Percentiles rank a stretch among this genome's conserved stretches.
Evolutionary conservation across 225 moss, liverwort and hornwort genomes (phyloP).

Genomic region (Marchantia paleacea): DNA sequence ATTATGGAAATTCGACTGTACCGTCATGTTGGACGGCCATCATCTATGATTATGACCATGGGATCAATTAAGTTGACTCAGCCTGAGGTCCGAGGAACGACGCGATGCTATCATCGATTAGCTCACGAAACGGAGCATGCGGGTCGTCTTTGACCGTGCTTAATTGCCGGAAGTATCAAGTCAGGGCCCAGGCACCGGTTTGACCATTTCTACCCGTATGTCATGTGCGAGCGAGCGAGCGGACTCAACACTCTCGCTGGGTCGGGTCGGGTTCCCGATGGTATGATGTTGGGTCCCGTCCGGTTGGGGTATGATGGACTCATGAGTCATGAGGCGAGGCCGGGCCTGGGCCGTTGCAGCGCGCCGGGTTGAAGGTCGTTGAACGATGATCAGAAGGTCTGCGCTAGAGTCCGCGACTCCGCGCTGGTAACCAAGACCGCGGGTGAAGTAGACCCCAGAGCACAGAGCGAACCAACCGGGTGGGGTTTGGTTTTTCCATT

Average conservation of each 20-base stretch:
- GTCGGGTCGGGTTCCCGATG: too few species aligned
- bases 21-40: constrained; percentile 3
- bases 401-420: neutral
- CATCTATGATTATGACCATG: neutral
- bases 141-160: neutral
- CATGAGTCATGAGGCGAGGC: neutral
- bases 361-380: constrained; percentile 8
- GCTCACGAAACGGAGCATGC: constrained; percentile 1
- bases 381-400: neutral
- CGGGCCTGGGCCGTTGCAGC: neutral
- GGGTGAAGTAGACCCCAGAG: neutral
- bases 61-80: neutral
- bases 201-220: neutral
- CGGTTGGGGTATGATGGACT: neutral
- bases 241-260: too few species aligned
- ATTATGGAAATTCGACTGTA: neutral
- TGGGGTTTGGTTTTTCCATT: neutral
- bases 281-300: too few species aligned
- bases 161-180: neutral
- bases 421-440: neutral
- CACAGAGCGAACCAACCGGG: neutral
- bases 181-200: neutral
- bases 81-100: neutral
- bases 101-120: neutral
- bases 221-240: too few species aligned